Conservation (phyloP, 345 rosid species). For the Salix koriyanagi region DNA sequence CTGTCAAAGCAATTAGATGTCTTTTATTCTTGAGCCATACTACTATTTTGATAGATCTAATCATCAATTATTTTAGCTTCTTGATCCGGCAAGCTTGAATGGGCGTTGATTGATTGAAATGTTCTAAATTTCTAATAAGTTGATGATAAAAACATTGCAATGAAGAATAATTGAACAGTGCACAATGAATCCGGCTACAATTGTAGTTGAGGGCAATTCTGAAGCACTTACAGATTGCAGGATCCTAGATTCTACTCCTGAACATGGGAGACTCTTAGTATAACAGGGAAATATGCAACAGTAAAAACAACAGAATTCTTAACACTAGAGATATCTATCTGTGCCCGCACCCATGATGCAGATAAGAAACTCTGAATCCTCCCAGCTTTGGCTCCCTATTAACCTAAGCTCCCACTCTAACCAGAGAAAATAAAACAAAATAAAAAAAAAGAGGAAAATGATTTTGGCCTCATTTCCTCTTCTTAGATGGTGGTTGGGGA, state of each 20-base stretch:
- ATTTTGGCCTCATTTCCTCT: constrained; percentile 40
- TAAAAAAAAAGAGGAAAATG: neutral
- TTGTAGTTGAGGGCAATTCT: too few relatives aligned
- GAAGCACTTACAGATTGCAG: neutral
- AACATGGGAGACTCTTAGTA: neutral
- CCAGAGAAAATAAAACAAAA: neutral
- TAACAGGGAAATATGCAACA: neutral
- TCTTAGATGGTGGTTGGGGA: constrained; percentile 58
- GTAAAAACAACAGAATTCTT: neutral
- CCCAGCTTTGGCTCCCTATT: constrained; percentile 3
- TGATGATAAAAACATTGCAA: neutral
- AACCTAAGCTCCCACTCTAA: neutral
- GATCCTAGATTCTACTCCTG: neutral
- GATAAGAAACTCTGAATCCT: constrained; percentile 7
- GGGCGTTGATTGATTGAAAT: neutral
- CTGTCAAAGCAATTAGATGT: neutral
- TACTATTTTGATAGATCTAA: neutral
- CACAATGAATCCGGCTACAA: neutral
- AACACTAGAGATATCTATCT: neutral
- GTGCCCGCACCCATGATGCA: constrained; percentile 10
- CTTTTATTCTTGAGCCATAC: neutral
- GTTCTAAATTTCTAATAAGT: neutral
- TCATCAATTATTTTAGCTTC: neutral
- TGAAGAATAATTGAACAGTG: neutral
- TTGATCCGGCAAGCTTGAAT: neutral